These are phyloP conservation scores for Akanthomyces muscarius DNA, from an alignment of 2,329 filamentous ascomycete species.

Conservation along the genomic window DNA sequence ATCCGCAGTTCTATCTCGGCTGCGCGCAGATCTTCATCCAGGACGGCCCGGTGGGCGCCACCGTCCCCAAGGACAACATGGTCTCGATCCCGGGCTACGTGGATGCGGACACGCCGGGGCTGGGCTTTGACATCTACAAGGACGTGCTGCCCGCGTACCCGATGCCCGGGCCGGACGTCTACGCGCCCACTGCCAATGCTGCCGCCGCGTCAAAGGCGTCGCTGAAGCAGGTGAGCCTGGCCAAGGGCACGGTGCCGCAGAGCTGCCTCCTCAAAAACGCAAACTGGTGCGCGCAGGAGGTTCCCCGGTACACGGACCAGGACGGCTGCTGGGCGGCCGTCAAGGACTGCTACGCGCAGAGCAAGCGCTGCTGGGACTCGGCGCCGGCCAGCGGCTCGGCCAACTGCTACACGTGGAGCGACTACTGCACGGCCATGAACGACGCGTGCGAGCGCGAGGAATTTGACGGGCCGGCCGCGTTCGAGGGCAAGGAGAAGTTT, in stretches of 20 bases:
- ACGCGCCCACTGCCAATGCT: constrained; percentile 27
- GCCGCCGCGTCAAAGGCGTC: neutral
- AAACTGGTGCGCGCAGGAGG: constrained; percentile 67
- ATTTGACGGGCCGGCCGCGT: constrained; percentile 46
- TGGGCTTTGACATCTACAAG: constrained; percentile 63
- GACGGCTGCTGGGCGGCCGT: constrained; percentile 57
- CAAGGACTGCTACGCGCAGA: constrained; percentile 56
- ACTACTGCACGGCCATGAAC: constrained; percentile 53
- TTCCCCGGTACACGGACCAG: constrained; percentile 52
- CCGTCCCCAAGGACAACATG: constrained; percentile 45
- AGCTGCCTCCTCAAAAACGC: constrained; percentile 61
- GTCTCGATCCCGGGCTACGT: constrained; percentile 67
- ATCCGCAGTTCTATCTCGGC: constrained; percentile 70
- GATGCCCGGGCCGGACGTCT: constrained; percentile 54
- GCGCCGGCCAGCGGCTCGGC: constrained; percentile 55
- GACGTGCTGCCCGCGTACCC: constrained; percentile 43
- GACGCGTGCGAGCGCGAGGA: constrained; percentile 38
- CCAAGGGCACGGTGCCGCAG: constrained; percentile 49
- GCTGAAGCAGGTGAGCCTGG: constrained; percentile 21
- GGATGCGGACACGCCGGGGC: constrained; percentile 46
- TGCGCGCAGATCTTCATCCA: constrained; percentile 68
- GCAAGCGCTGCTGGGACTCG: constrained; percentile 53
- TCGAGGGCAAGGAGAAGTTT: constrained; percentile 33
- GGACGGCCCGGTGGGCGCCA: constrained; percentile 38
- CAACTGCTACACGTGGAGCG: constrained; percentile 59